Evolutionary conservation across 1,139 yeast species (phyloP), one percentile per base, ranked within the genome.

Genomic region (Lodderomyces margitis): DNA sequence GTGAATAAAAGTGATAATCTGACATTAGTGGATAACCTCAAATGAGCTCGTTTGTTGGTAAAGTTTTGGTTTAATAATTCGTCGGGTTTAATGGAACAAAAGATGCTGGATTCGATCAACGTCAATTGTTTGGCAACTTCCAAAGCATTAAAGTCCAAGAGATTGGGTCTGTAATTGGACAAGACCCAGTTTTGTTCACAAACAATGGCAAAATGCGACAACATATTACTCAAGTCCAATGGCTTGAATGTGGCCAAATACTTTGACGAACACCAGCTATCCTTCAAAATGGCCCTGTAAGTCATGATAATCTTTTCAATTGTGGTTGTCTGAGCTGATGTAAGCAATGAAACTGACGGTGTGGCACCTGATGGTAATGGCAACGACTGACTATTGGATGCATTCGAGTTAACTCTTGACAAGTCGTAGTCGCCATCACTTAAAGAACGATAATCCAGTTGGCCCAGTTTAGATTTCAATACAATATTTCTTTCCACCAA

Each of bases 51-150:
- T 54, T 83, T 80, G 21, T 81, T 70, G 3, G 87, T 69, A 57
- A 80, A 87, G 55, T 87, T 86, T 50, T 81, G 85, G 56, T 86
- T 83, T 45, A 87, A 64, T 40, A 89, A 66, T 59, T 91, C 98
- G 30, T 76, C 81, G 1, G 91, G 81, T 51, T 75, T 75, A 45
- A 89, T 78, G 3, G 77, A 61, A 49, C 87, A 70, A 59, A 85
- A 87, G 37, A 89, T 74, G 37, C 73, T 75, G 6, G 87, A 81
- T 61, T 91, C 96, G 52, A 91, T 78, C 30, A 87, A 64, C 0
- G 96, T 87, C 46, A 91, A 68, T 57, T 89, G 97, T 55, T 83
- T 83, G 2, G 97, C 96, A 37, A 87, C 66, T 54, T 88, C 96
- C 47, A 82, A 67, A 0, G 95, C 84, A 56, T 87, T 88, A 53